Conservation (phyloP, 2,329 filamentous ascomycete species). For the Phoma sp. region DNA sequence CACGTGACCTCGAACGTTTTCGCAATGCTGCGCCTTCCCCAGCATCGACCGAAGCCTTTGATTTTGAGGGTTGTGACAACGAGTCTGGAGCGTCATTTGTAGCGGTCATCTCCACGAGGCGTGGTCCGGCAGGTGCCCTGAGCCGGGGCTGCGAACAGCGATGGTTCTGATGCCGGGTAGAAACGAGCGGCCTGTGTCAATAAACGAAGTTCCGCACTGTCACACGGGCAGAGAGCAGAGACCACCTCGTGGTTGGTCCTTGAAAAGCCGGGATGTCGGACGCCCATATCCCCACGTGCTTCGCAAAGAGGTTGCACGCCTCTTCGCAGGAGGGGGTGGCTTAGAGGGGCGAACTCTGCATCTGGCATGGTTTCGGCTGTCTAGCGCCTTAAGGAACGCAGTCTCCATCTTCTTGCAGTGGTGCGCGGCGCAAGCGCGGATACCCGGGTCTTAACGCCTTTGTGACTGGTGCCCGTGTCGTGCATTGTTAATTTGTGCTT, state of each 20-base stretch:
- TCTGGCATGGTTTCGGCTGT: constrained; percentile 12
- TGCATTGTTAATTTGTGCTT: background rate
- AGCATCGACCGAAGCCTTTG: constrained; percentile 9
- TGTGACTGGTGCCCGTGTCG: constrained; percentile 13
- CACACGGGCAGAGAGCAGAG: constrained; percentile 12
- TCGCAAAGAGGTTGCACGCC: constrained; percentile 12
- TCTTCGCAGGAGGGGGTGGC: constrained; percentile 18
- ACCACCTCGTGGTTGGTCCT: constrained; percentile 16
- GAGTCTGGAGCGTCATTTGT: constrained; percentile 11
- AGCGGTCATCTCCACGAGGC: constrained; percentile 12
- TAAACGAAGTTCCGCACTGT: constrained; percentile 15
- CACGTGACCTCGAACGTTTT: constrained; percentile 16
- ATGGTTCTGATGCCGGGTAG: constrained; percentile 6
- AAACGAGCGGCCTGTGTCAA: constrained; percentile 14
- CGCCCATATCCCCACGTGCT: constrained; percentile 19
- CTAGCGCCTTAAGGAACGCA: constrained; percentile 14
- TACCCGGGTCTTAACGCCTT: constrained; percentile 14
- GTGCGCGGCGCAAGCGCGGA: constrained; percentile 11
- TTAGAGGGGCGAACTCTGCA: constrained; percentile 13
- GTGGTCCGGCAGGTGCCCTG: constrained; percentile 7
- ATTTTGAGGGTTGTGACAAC: constrained; percentile 11
- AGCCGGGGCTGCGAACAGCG: constrained; percentile 15
- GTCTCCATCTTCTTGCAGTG: constrained; percentile 12
- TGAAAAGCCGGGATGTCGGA: constrained; percentile 14
- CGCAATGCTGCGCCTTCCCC: constrained; percentile 18